Evolutionary conservation across 345 rosid species (phyloP).

Genomic region (Camelina laxa): DNA sequence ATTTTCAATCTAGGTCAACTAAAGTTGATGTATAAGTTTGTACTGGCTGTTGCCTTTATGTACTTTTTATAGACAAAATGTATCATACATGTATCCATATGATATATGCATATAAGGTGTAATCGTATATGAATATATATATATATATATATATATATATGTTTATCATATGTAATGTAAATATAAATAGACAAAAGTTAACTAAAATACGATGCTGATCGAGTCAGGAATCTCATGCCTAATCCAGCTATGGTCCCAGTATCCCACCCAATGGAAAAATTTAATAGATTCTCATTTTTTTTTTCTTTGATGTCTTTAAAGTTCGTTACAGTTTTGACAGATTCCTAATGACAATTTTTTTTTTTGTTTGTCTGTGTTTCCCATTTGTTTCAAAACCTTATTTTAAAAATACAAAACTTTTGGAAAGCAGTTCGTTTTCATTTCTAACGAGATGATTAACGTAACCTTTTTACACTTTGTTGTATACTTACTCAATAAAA

Average conservation of each 20-base stretch:
- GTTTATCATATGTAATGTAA: background rate
- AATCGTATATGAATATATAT: background rate
- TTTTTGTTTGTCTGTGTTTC: conserved; percentile 22
- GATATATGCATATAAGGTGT: conserved; percentile 16
- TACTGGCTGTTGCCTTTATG: conserved; percentile 1
- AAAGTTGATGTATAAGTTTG: conserved; percentile 33
- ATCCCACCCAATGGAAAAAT: conserved; percentile 23
- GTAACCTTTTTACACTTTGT: conserved; percentile 13
- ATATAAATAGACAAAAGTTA: background rate
- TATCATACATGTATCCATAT: background rate
- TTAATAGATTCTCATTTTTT: conserved; percentile 19
- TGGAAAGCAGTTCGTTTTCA: background rate
- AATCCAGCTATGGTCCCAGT: conserved; percentile 45
- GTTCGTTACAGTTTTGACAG: conserved; percentile 32
- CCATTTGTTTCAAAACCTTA: background rate
- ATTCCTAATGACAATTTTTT: conserved; percentile 29
- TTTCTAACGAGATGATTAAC: background rate
- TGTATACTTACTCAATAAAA: conserved; percentile 27
- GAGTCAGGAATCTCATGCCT: conserved; percentile 43
- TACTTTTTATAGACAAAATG: conserved; percentile 13
- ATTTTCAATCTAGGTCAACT: conserved; percentile 32
- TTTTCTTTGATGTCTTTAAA: background rate
- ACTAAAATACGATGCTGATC: conserved; percentile 28
- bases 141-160: background rate
- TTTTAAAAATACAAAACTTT: background rate